phyloP scores from a whole-genome alignment of 495 filamentous ascomycete genomes.

The Penicillium simplicissimum region DNA sequence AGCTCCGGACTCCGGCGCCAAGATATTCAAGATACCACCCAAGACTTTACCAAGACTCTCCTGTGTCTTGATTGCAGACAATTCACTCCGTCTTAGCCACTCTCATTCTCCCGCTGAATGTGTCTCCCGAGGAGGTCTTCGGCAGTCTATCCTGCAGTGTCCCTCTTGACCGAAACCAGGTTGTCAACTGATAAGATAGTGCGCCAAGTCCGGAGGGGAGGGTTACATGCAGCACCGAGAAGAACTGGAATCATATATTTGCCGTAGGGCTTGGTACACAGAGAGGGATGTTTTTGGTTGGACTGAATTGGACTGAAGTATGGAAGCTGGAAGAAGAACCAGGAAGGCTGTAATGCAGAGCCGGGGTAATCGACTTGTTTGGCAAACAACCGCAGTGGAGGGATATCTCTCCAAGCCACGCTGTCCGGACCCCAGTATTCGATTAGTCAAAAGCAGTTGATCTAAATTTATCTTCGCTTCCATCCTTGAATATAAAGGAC shows the following conservation, averaged over 20 bases:
- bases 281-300: neutral
- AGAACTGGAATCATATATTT: conserved; percentile 1
- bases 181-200: neutral
- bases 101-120: neutral
- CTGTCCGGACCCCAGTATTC: neutral
- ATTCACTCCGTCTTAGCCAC: conserved; percentile 11
- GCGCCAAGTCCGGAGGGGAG: conserved; percentile 12
- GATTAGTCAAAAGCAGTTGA: neutral
- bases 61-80: conserved; percentile 12
- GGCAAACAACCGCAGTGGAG: neutral
- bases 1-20: conserved; percentile 27
- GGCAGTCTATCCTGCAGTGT: neutral
- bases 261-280: conserved; percentile 5
- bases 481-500: neutral
- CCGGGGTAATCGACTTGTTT: neutral
- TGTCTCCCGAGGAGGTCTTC: neutral
- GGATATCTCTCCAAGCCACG: neutral
- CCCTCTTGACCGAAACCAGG: neutral
- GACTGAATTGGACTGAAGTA: conserved; percentile 3
- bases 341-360: neutral
- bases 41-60: conserved; percentile 15
- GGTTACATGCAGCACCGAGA: conserved; percentile 14
- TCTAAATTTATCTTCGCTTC: neutral
- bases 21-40: conserved; percentile 31
- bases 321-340: neutral